Conservation (phyloP, 1,284 basidiomycete species). For the Meripilus lineatus region DNA sequence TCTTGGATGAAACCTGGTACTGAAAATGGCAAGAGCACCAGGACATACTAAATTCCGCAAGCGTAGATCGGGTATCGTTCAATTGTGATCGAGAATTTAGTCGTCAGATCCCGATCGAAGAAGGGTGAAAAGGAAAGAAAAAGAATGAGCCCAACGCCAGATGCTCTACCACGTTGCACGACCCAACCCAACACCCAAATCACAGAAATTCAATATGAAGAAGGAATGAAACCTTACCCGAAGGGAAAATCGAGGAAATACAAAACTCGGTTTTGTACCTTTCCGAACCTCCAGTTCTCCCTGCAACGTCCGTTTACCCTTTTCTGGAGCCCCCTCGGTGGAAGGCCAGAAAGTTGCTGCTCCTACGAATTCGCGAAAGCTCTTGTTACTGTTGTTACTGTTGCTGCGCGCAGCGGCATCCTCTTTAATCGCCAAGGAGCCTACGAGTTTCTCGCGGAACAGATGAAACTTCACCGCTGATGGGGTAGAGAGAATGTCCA, state of each 20-base stretch:
- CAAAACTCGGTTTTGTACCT: slow-evolving; percentile 45
- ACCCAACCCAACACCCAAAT: background rate
- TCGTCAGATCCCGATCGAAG: no score
- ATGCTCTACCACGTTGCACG: no score
- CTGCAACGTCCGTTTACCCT: slow-evolving; percentile 33
- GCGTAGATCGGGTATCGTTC: background rate
- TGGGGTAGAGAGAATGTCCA: slow-evolving; percentile 43
- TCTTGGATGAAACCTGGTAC: slow-evolving; percentile 39
- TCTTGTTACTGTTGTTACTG: no score
- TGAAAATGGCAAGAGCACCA: slow-evolving; percentile 41
- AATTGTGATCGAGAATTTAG: no score
- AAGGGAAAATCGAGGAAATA: slow-evolving; percentile 48
- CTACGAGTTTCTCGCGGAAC: slow-evolving; percentile 36
- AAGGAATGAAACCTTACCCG: slow-evolving; percentile 30
- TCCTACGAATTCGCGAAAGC: slow-evolving; percentile 38
- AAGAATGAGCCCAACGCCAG: slow-evolving; percentile 1
- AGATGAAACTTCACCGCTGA: slow-evolving; percentile 30
- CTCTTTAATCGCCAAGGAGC: slow-evolving; percentile 37
- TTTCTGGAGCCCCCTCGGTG: slow-evolving; percentile 23
- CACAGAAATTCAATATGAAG: slow-evolving; percentile 1
- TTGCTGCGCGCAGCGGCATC: slow-evolving; percentile 38
- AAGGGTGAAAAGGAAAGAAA: slow-evolving; percentile 1
- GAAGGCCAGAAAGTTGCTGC: slow-evolving; percentile 46
- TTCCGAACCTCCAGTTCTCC: slow-evolving; percentile 49
- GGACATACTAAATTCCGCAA: slow-evolving; percentile 35